Evolutionary conservation across 2,329 filamentous ascomycete genomes (phyloP), one percentile per base, ranked within the genome.

Genomic region (Pseudogymnoascus sp.): DNA sequence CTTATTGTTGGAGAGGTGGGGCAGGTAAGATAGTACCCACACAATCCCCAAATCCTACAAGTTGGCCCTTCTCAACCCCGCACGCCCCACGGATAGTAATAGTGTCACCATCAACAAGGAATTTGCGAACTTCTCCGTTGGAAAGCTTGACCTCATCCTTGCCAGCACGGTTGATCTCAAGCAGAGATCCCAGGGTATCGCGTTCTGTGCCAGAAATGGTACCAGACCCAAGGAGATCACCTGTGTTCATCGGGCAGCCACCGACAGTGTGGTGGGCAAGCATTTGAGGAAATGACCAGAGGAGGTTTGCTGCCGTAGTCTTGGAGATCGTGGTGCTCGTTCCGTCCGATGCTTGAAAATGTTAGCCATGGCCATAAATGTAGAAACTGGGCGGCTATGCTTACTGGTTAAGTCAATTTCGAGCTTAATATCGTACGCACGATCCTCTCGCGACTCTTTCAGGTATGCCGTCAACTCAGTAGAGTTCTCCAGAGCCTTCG

Each of bases 261-360:
- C 87, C 89, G 55, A 90, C 81, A 1, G 87, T 85, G 72, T 93
- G 90, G 72, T 93, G 90, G 1, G 90, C 83, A 41, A 93, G 78
- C 89, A 92, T 92, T 73, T 93, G 90, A 4, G 88, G 83, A 75
- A 92, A 93, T 0, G 88, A 92, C 81, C 86, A 93, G n/a, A 93
- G 78, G 10, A 93, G 78, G 69, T 92, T 82, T 66, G 79, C 83
- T 8, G 85, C 82, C 63, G 80, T 87, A 64, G 80, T 87, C 65
- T 75, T 80, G 1, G 81, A 78, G 55, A 92, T 81, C 0, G 82
- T 83, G 0, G 83, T 85, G 0, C 80, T 76, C 41, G 75, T 74
- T n/a, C 77, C 77, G 61, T 78, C 75, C 2, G 78, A 74, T 12
- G 78, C 37, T 61, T 23, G 8, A 29, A 33, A 12, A 62, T 37